These are phyloP conservation scores for Chlamydomonas sp. DNA, from an alignment of 139 green algal species.

Conservation along the genomic window DNA sequence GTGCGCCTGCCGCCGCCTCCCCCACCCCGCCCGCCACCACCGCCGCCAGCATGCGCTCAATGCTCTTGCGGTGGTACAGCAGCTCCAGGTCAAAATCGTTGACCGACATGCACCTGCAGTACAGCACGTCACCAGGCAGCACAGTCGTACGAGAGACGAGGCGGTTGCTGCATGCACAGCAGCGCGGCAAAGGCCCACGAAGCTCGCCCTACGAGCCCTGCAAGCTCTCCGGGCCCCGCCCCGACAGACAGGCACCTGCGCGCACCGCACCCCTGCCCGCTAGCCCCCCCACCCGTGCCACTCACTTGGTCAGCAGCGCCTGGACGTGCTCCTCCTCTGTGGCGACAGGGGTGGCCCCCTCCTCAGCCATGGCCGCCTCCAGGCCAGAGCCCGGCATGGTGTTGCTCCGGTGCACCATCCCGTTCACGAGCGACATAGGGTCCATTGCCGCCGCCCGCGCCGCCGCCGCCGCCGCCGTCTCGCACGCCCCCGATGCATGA, in stretches of 20 bases:
- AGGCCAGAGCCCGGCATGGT: not conserved
- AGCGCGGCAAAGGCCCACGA: not conserved
- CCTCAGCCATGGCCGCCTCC: not conserved
- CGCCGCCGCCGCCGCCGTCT: no score
- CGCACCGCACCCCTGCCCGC: no score
- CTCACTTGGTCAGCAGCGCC: no score
- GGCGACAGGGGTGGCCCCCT: not conserved
- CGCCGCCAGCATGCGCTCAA: not conserved
- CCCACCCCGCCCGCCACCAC: no score
- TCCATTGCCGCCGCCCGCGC: not conserved
- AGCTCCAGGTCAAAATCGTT: constrained; percentile 8
- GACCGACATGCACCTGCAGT: constrained; percentile 15
- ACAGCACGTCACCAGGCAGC: not conserved
- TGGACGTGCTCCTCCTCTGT: not conserved
- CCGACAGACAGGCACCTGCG: no score
- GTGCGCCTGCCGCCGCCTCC: no score
- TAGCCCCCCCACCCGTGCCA: no score
- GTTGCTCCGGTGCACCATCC: not conserved
- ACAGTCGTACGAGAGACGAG: not conserved
- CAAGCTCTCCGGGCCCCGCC: no score
- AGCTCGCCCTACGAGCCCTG: no score
- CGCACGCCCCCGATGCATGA: not conserved
- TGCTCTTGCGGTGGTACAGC: not conserved
- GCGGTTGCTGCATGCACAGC: no score
- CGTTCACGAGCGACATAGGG: constrained; percentile 1